Evolutionary conservation across 108 stramenopile genomes (phyloP).

Genomic region (Hondaea fermentalgiana): DNA sequence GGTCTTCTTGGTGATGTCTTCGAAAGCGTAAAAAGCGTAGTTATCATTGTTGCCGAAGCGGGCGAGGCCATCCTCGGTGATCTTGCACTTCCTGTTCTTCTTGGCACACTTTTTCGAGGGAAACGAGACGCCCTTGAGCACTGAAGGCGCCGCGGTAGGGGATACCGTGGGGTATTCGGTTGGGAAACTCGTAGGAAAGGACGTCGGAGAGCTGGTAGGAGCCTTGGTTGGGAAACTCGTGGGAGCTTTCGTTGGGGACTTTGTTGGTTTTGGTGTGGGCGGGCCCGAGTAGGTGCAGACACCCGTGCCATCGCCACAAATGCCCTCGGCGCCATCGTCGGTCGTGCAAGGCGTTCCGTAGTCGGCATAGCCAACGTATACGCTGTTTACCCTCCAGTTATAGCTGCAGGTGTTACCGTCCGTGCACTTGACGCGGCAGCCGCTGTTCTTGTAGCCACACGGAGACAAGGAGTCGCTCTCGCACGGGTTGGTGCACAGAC

Average conservation of each 20-base stretch:
- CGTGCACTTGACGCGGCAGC: neutral
- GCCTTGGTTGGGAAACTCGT: neutral
- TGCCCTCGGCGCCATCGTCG: neutral
- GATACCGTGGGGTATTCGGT: neutral
- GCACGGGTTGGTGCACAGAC: neutral
- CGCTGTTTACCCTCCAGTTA: neutral
- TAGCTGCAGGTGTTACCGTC: neutral
- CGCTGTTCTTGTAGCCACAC: neutral
- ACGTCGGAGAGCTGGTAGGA: neutral
- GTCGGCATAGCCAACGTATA: neutral
- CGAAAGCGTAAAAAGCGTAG: neutral
- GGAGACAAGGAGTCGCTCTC: neutral
- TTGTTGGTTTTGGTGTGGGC: neutral
- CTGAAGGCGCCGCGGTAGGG: neutral
- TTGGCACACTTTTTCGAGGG: neutral
- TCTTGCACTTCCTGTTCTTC: neutral
- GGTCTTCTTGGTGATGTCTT: neutral
- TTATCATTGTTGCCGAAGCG: neutral
- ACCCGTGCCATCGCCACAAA: neutral
- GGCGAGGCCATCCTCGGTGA: neutral
- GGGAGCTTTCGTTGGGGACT: neutral
- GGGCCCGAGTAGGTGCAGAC: neutral
- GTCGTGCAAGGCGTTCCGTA: neutral
- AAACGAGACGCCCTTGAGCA: neutral
- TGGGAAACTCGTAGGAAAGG: neutral